Conservation (phyloP, 2,329 filamentous ascomycete species). For the Alternaria rosae region DNA sequence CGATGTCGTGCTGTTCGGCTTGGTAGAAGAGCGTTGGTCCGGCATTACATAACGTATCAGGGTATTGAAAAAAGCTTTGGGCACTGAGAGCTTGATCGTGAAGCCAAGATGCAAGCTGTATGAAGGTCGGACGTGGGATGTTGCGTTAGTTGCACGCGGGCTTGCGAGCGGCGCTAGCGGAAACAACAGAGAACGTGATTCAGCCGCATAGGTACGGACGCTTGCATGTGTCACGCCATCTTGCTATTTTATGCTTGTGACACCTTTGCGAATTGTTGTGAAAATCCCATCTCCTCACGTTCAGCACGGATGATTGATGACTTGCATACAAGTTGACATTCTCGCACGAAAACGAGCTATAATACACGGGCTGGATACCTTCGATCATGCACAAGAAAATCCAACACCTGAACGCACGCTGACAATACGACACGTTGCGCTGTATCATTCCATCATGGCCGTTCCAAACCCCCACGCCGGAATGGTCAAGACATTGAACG, state of each 20-base stretch:
- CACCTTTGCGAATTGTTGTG: not conserved
- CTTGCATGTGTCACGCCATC: not conserved
- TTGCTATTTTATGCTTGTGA: not conserved
- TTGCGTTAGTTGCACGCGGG: slow-evolving; percentile 10
- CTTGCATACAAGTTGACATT: slow-evolving; percentile 17
- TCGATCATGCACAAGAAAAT: slow-evolving; percentile 22
- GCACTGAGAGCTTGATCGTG: not conserved
- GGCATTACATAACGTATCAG: slow-evolving; percentile 12
- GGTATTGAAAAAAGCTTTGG: not conserved
- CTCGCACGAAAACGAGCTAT: slow-evolving; percentile 23
- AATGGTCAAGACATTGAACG: slow-evolving; percentile 26
- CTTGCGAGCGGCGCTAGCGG: slow-evolving; percentile 31
- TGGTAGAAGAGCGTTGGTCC: slow-evolving; percentile 2
- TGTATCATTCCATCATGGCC: slow-evolving; percentile 26
- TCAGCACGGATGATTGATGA: not conserved
- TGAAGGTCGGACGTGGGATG: not conserved
- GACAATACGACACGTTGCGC: slow-evolving; percentile 12
- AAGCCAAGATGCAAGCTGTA: not conserved
- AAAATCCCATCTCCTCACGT: not conserved
- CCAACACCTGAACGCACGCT: slow-evolving; percentile 24
- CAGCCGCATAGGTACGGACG: not conserved
- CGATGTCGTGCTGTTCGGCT: not conserved
- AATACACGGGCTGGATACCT: slow-evolving; percentile 29
- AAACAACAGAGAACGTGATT: slow-evolving; percentile 36
- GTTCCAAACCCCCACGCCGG: slow-evolving; percentile 14